Percentiles rank a stretch among this genome's conserved stretches.
phyloP scores from a whole-genome alignment of 768 basidiomycete species.

The Russula sp. region DNA sequence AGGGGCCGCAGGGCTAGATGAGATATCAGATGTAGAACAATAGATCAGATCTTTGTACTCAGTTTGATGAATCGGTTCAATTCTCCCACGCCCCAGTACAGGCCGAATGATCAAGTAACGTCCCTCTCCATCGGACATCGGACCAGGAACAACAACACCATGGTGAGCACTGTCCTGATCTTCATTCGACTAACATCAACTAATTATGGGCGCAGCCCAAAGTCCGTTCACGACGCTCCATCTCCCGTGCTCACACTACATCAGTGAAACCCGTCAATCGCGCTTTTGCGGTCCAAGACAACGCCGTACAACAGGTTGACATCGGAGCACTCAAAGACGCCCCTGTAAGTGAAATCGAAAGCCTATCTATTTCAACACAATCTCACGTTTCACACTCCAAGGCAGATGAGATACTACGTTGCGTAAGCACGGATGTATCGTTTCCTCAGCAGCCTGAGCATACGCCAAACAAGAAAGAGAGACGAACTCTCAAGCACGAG shows the following conservation, averaged over 20 bases:
- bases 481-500: slow-evolving; percentile 56
- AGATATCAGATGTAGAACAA: neutral
- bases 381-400: slow-evolving; percentile 24
- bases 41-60: neutral
- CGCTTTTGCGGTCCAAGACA: slow-evolving; percentile 43
- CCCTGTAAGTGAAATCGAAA: slow-evolving; percentile 32
- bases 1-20: neutral
- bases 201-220: slow-evolving; percentile 24
- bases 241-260: slow-evolving; percentile 37
- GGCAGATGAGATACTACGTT: slow-evolving; percentile 40
- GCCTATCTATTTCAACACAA: neutral
- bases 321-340: slow-evolving; percentile 35
- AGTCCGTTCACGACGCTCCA: slow-evolving; percentile 36
- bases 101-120: neutral
- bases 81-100: neutral
- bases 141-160: too few species aligned
- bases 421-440: slow-evolving; percentile 28
- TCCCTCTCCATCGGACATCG: neutral
- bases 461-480: slow-evolving; percentile 55
- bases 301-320: slow-evolving; percentile 41
- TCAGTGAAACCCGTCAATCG: slow-evolving; percentile 45
- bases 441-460: neutral
- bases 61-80: neutral
- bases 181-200: neutral
- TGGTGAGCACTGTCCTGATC: slow-evolving; percentile 8